These are phyloP conservation scores for Spizellomyces sp. DNA, from an alignment of 192 early-diverging fungal species.

Conservation along the genomic window DNA sequence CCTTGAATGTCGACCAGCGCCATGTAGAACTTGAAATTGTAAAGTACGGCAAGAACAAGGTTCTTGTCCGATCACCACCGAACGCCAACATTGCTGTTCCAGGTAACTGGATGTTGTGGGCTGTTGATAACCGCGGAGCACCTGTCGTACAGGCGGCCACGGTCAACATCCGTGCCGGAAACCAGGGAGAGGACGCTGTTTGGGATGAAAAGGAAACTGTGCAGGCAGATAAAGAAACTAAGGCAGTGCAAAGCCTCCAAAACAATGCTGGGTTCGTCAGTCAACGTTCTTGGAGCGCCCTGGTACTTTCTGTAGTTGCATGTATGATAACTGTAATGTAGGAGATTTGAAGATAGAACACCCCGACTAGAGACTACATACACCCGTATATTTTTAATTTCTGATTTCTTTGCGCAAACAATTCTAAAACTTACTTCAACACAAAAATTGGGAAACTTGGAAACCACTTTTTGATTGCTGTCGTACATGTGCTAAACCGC, in stretches of 20 bases:
- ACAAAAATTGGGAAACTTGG: too few relatives aligned
- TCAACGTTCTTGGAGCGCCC: too few relatives aligned
- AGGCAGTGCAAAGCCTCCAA: not conserved
- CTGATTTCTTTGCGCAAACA: too few relatives aligned
- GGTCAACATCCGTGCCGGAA: slow-evolving; percentile 2
- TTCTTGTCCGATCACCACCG: slow-evolving; percentile 34
- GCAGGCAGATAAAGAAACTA: not conserved
- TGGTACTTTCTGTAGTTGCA: too few relatives aligned
- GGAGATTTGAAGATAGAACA: too few relatives aligned
- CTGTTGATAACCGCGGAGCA: slow-evolving; percentile 33
- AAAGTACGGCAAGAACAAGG: not conserved
- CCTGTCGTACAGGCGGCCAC: slow-evolving; percentile 21
- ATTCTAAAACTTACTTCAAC: too few relatives aligned
- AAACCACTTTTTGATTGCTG: too few relatives aligned
- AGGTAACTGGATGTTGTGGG: slow-evolving; percentile 50
- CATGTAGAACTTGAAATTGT: slow-evolving; percentile 36
- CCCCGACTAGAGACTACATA: too few relatives aligned
- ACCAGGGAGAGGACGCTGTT: not conserved
- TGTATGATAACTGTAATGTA: too few relatives aligned
- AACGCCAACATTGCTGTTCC: slow-evolving; percentile 35
- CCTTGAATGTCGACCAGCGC: slow-evolving; percentile 49
- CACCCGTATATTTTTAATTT: too few relatives aligned
- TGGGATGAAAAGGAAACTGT: slow-evolving; percentile 8
- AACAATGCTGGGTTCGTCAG: too few relatives aligned
- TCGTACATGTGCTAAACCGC: too few relatives aligned